phyloP scores from a whole-genome alignment of 176 grass and related monocot species.

The Thalia dealbata region DNA sequence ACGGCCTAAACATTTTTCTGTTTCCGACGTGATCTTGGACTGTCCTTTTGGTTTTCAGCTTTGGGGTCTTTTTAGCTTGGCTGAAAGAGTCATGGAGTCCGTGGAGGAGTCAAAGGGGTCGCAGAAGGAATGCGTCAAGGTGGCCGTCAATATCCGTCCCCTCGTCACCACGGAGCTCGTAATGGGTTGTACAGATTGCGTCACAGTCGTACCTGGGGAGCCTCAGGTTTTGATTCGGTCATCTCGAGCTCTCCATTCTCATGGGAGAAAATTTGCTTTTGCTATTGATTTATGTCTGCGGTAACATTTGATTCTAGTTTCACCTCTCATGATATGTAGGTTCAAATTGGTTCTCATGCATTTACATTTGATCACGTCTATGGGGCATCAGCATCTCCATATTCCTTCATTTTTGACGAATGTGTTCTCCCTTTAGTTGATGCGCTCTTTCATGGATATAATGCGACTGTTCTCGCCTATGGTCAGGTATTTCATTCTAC shows the following conservation, averaged over 20 bases:
- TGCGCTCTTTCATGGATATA: constrained; percentile 72
- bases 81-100: constrained; percentile 33
- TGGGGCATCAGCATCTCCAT: constrained; percentile 42
- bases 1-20: neutral
- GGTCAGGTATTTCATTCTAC: constrained; percentile 51
- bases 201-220: constrained; percentile 55
- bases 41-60: neutral
- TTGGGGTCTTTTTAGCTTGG: neutral
- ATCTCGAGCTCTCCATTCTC: neutral
- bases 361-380: constrained; percentile 89
- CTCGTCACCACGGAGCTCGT: constrained; percentile 83
- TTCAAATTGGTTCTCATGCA: constrained; percentile 27
- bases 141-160: constrained; percentile 81
- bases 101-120: constrained; percentile 29
- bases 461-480: constrained; percentile 90
- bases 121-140: constrained; percentile 72
- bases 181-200: constrained; percentile 68
- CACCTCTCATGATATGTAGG: neutral
- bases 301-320: too few relatives aligned
- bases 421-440: constrained; percentile 64
- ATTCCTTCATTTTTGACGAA: constrained; percentile 53
- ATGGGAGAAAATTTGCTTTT: neutral
- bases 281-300: neutral
- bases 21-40: neutral
- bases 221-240: constrained; percentile 55